phyloP scores from a whole-genome alignment of 768 basidiomycete species.

The Tricholoma terreum region DNA sequence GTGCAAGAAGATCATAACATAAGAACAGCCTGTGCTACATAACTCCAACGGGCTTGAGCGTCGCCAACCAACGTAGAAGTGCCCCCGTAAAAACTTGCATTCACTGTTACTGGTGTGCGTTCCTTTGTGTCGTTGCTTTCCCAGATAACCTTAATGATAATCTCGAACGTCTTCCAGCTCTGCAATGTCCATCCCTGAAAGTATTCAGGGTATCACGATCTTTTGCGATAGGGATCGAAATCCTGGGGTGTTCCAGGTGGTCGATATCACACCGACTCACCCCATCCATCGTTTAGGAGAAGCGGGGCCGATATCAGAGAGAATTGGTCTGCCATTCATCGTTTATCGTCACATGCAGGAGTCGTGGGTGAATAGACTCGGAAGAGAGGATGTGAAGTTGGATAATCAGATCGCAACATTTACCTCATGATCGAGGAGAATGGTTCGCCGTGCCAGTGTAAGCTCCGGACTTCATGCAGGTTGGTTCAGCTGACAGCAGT shows the following conservation, averaged over 20 bases:
- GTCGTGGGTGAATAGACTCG: not conserved
- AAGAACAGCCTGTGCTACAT: no score
- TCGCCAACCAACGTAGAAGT: no score
- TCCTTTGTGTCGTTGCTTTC: no score
- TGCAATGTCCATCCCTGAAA: not conserved
- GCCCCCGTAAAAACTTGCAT: no score
- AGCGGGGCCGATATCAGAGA: slow-evolving; percentile 5
- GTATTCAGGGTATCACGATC: slow-evolving; percentile 7
- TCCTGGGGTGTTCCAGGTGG: slow-evolving; percentile 1
- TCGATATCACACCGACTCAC: slow-evolving; percentile 4
- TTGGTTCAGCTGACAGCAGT: not conserved
- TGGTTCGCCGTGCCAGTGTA: slow-evolving; percentile 5
- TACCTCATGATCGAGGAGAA: slow-evolving; percentile 7
- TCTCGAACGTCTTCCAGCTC: no score
- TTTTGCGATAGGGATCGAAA: slow-evolving; percentile 3
- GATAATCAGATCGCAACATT: slow-evolving; percentile 13
- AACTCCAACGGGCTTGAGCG: no score
- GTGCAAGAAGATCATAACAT: no score
- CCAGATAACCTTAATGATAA: no score
- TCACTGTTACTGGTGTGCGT: no score
- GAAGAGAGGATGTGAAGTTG: not conserved
- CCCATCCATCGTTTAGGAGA: slow-evolving; percentile 9
- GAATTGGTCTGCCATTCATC: slow-evolving; percentile 4
- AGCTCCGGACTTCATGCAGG: not conserved
- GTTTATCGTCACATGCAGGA: slow-evolving; percentile 7